Conservation (phyloP, 2,329 filamentous ascomycete genomes). For the Parafenestella ontariensis region DNA sequence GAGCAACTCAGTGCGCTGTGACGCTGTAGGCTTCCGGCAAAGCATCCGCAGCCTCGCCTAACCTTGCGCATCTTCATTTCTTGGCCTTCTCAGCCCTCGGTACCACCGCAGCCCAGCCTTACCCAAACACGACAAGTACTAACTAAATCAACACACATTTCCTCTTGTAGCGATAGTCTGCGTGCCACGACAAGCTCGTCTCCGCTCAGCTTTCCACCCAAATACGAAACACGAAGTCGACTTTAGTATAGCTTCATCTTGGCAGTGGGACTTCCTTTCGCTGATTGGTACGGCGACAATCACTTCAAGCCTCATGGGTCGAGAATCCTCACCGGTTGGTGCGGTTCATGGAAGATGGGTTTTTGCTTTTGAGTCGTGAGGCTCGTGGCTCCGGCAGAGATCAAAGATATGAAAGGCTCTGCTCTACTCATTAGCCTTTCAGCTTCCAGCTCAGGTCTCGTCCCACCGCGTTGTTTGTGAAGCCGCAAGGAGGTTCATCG, state of each 20-base stretch:
- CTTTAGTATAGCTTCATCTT: conserved; percentile 15
- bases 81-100: conserved; percentile 12
- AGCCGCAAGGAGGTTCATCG: not conserved
- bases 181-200: conserved; percentile 28
- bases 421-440: not conserved
- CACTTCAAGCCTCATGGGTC: conserved; percentile 10
- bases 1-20: too few relatives aligned
- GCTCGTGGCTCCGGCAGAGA: not conserved
- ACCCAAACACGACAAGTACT: conserved; percentile 20
- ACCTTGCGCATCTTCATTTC: conserved; percentile 11
- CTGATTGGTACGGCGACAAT: conserved; percentile 17
- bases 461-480: not conserved
- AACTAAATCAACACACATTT: conserved; percentile 25
- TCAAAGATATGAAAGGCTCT: conserved; percentile 13
- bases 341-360: conserved; percentile 2
- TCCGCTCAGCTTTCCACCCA: conserved; percentile 17
- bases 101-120: conserved; percentile 11
- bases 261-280: conserved; percentile 4
- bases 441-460: not conserved
- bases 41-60: conserved; percentile 20
- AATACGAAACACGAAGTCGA: conserved; percentile 22
- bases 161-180: conserved; percentile 16
- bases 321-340: conserved; percentile 18
- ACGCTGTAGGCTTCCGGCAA: too few relatives aligned
- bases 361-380: conserved; percentile 7